Percentiles rank a stretch among this genome's conserved stretches.
Evolutionary conservation across 2,329 filamentous ascomycete species (phyloP).

Genomic region (Bertia moriformis): DNA sequence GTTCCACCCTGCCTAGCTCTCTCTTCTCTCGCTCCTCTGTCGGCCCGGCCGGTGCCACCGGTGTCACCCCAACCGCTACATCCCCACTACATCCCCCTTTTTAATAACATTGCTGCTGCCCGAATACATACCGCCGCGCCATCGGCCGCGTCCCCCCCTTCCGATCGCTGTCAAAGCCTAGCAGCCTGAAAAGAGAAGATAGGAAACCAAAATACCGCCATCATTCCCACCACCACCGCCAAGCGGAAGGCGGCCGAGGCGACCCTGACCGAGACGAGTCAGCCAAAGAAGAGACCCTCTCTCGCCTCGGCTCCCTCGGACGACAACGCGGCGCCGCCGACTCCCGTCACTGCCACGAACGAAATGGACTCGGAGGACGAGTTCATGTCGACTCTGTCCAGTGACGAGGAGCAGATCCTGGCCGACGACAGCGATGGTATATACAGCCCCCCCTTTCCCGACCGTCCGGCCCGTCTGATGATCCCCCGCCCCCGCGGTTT

Average conservation of each 20-base stretch:
- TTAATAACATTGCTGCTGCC: too few relatives aligned
- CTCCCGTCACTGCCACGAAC: slow-evolving; percentile 22
- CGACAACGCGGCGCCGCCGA: slow-evolving; percentile 37
- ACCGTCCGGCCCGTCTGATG: too few relatives aligned
- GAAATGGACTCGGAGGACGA: slow-evolving; percentile 86
- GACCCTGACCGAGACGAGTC: not conserved
- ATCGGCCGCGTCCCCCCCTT: too few relatives aligned
- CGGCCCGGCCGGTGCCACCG: too few relatives aligned
- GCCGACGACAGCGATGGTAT: slow-evolving; percentile 60
- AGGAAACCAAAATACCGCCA: not conserved
- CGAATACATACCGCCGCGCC: too few relatives aligned
- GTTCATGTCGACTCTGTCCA: slow-evolving; percentile 73
- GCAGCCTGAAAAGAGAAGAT: too few relatives aligned
- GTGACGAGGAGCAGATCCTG: slow-evolving; percentile 59
- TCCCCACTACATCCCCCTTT: too few relatives aligned
- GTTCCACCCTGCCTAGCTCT: too few relatives aligned
- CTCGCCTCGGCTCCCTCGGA: slow-evolving; percentile 3
- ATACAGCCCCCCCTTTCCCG: not conserved
- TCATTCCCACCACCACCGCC: not conserved
- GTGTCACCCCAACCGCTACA: too few relatives aligned
- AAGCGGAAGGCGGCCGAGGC: not conserved
- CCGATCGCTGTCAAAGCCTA: too few relatives aligned
- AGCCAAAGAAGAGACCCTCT: not conserved
- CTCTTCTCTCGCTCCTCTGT: too few relatives aligned
- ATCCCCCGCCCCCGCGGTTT: too few relatives aligned